Evolutionary conservation across 306 rosid genomes (phyloP).

Genomic region (Hippophae tibetana): DNA sequence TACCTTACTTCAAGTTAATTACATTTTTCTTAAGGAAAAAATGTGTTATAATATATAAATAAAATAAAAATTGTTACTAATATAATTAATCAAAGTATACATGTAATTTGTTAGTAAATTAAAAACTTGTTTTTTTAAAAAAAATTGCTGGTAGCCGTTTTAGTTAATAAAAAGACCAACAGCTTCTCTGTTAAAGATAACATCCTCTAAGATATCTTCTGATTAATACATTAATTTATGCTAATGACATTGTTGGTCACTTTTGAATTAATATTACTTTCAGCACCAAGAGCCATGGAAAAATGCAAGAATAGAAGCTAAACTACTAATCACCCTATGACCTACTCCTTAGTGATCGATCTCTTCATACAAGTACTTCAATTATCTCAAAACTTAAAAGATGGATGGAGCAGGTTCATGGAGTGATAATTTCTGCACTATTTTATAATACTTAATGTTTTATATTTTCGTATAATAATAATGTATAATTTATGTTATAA

Average conservation of each 20-base stretch:
- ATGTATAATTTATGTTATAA: slow-evolving; percentile 27
- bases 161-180: too few relatives aligned
- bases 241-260: too few relatives aligned
- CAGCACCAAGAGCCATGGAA: slow-evolving; percentile 91
- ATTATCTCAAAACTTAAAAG: slow-evolving; percentile 11
- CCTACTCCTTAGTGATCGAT: slow-evolving; percentile 31
- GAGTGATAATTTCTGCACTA: slow-evolving; percentile 23
- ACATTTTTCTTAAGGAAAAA: too few relatives aligned
- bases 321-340: slow-evolving; percentile 20
- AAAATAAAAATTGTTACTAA: too few relatives aligned
- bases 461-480: slow-evolving; percentile 7
- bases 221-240: background rate
- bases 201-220: too few relatives aligned
- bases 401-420: slow-evolving; percentile 44
- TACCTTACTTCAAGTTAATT: too few relatives aligned
- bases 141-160: too few relatives aligned
- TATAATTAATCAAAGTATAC: too few relatives aligned
- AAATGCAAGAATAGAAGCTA: slow-evolving; percentile 73
- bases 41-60: too few relatives aligned
- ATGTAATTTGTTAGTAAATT: too few relatives aligned
- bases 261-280: slow-evolving; percentile 1
- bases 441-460: slow-evolving; percentile 1
- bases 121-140: too few relatives aligned
- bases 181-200: too few relatives aligned
- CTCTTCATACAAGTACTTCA: slow-evolving; percentile 4